A percentile compares a stretch with the other conserved stretches of the same genome.
Evolutionary conservation across 495 filamentous ascomycete species (phyloP).

Genomic region (Penicillium mononematosum): DNA sequence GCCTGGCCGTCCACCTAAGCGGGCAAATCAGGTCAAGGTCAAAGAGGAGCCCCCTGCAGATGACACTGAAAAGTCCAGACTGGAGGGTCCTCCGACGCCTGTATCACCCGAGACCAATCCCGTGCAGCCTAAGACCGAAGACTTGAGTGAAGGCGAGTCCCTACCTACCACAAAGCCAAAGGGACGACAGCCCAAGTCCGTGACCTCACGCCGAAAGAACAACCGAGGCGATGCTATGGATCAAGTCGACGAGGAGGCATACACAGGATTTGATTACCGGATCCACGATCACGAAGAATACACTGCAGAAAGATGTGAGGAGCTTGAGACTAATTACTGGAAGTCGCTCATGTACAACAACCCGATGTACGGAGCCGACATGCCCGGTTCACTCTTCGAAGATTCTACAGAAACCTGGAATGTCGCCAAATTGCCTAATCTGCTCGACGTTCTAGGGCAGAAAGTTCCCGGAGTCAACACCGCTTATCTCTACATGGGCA

Average conservation of each 20-base stretch:
- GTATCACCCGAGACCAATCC: slow-evolving; percentile 52
- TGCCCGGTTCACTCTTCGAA: slow-evolving; percentile 93
- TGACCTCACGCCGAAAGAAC: slow-evolving; percentile 72
- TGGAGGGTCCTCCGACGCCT: slow-evolving; percentile 52
- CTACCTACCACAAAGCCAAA: slow-evolving; percentile 46
- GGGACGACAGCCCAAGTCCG: slow-evolving; percentile 57
- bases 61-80: slow-evolving; percentile 41
- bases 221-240: slow-evolving; percentile 69
- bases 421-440: slow-evolving; percentile 86
- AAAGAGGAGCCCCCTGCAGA: slow-evolving; percentile 48
- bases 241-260: slow-evolving; percentile 78
- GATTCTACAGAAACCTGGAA: slow-evolving; percentile 87
- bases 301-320: slow-evolving; percentile 85
- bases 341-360: slow-evolving; percentile 91
- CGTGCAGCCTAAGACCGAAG: slow-evolving; percentile 48
- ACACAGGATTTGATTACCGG: slow-evolving; percentile 84
- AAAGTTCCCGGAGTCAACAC: slow-evolving; percentile 98
- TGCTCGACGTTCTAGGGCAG: slow-evolving; percentile 90
- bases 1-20: slow-evolving; percentile 48
- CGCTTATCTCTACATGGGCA: slow-evolving; percentile 95
- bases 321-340: slow-evolving; percentile 93
- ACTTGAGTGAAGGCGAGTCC: slow-evolving; percentile 52
- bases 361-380: slow-evolving; percentile 94
- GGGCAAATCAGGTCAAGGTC: slow-evolving; percentile 40
- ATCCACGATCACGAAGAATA: slow-evolving; percentile 80